Evolutionary conservation across 1,284 basidiomycete genomes (phyloP), one percentile per base, ranked within the genome.

Genomic region (Pisolithus thermaeus): DNA sequence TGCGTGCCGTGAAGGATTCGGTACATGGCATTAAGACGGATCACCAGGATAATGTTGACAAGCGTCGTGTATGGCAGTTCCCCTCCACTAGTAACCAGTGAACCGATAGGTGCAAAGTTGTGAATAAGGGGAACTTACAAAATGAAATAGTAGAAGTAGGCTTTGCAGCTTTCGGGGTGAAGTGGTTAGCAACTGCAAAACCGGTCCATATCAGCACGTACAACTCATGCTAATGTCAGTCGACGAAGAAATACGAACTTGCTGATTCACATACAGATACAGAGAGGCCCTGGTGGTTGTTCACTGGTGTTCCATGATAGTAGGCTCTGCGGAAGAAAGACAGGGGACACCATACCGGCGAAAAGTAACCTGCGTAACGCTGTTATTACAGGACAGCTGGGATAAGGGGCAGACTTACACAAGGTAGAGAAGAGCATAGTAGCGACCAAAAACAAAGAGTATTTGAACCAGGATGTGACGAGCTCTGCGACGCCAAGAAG

Each of bases 381-480:
- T 52, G 22, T 49, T 30, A 20, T 25, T 20, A 30, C 22, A 36
- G 7, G 20, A 11, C 11, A 18, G 30, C 25, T 5, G 1, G 25
- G 25, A 27, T 27, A 27, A 27, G 4, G 7, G 7, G 5, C 3
- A 27, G 25, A 58, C 61, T 22, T n/a, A 61, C 60, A 47, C 47
- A 25, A 62, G 52, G 47, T 52, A 61, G 25, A 62, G 12, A 22
- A 62, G 37, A 9, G 58, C 60, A 12, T 64, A 61, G 39, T 64
- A 64, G 16, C 60, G 60, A 35, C 58, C 45, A 40, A 64, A 60
- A 30, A 64, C 28, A 41, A 62, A 61, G n/a, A 61, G 46, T 23
- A 12, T 9, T 36, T 30, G 36, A 37, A 37, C n/a, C 14, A 37
- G 11, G 12, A 18, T 18, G n/a, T 6, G 36, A 37, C 6, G 36